Conservation (phyloP, 768 basidiomycete species). For the Mycena galericulata region DNA sequence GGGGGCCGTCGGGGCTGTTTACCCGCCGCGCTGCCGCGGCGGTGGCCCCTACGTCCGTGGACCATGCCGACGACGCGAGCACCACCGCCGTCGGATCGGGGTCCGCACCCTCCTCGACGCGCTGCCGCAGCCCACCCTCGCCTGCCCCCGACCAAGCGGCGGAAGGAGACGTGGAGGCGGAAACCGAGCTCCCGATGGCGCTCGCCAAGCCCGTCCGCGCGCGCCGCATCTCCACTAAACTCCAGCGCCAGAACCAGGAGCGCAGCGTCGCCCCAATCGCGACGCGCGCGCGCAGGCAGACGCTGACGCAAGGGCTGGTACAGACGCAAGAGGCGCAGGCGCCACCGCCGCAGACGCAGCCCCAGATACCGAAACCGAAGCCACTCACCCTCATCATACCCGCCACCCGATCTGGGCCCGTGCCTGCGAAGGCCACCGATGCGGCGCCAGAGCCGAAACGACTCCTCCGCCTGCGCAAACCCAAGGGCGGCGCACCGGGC, state of each 20-base stretch:
- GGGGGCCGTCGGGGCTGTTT: slow-evolving; percentile 32
- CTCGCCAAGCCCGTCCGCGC: slow-evolving; percentile 29
- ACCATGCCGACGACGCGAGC: slow-evolving; percentile 9
- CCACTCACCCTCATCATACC: too few relatives aligned
- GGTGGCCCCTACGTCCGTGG: neutral
- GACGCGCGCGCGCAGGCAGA: neutral
- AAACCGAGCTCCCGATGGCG: slow-evolving; percentile 11
- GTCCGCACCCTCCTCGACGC: neutral
- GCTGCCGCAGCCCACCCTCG: slow-evolving; percentile 3
- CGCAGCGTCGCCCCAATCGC: slow-evolving; percentile 1
- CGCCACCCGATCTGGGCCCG: too few relatives aligned
- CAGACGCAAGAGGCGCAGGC: too few relatives aligned
- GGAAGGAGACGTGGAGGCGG: too few relatives aligned
- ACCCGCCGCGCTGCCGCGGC: slow-evolving; percentile 1
- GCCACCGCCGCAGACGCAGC: too few relatives aligned
- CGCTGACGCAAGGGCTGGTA: too few relatives aligned
- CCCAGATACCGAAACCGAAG: too few relatives aligned
- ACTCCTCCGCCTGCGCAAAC: too few relatives aligned
- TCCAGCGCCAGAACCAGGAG: slow-evolving; percentile 25
- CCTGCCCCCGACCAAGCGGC: too few relatives aligned
- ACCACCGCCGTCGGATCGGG: slow-evolving; percentile 8
- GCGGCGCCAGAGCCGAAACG: too few relatives aligned
- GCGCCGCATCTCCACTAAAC: slow-evolving; percentile 31
- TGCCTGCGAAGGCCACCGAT: too few relatives aligned
- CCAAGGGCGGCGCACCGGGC: too few relatives aligned